Evolutionary conservation across 805 yeast species (phyloP), one percentile per base, ranked within the genome.

Genomic region (Starmerella powellii): DNA sequence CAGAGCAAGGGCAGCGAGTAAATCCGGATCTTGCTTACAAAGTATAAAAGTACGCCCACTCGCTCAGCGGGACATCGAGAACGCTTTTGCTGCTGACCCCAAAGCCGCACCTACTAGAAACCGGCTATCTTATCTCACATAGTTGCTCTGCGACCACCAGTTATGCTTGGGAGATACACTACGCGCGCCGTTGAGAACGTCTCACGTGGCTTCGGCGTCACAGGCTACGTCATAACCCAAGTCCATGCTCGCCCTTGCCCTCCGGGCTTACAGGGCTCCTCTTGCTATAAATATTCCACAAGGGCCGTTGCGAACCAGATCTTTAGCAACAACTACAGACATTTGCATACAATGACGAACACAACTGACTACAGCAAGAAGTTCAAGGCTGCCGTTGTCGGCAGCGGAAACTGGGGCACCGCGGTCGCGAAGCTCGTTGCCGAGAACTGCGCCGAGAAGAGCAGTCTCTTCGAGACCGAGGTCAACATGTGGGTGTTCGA

Each of bases 371-470:
- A 50, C 46, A 21, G 38, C 37, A 52, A 53, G 51, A 46, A 51
- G 40, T 76, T 67, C 64, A 73, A 68, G 56, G 71, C 79, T 33
- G 69, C 86, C 31, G 84, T 86, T 42, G 78, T 91, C 51, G 98
- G 98, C 32, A 86, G 96, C 24, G 98, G 97, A 60, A 88, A 88
- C 66, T 88, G 98, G 82, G 98, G 98, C 51, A 85, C 95, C 30
- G 88, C 97, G 16, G 86, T 91, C 42, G 96, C 97, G 49, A 88
- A 91, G 63, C 85, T 88, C 34, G 78, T 86, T 21, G 86, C 96
- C 30, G 97, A 91, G 64, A 87, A 86, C 62, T 70, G 87, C 33
- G 70, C 70, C 16, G 74, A 73, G 49, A 73, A 84, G 63, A 78
- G 87, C 31, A 70, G 75, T 30, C 65, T 83, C 56, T 91, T 91